Base-by-base conservation (phyloP, 2,329 filamentous ascomycete genomes). In the Claviceps sp. region DNA sequence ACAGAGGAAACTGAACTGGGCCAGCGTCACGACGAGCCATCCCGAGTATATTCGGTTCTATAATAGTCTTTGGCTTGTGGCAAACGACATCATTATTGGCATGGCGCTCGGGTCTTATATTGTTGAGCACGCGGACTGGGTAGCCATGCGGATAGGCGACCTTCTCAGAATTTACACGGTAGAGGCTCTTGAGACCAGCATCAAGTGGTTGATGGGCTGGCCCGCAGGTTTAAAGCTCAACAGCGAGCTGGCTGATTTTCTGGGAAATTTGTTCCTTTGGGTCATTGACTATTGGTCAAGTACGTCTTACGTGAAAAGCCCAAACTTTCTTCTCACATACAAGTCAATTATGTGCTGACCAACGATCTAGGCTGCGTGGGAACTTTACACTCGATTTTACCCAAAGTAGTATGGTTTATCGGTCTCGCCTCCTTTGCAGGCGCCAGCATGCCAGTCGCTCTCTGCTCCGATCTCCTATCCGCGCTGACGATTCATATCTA, bases 1-100 rank as follows among this genome's bases (percentile, higher is more conserved):
- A n/a, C 83, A 87, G 62, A 78, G 90, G 41, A 94, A 95, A 63
- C 82, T 84, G 56, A 89, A 95, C 60, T 97, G 93, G 91, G 87
- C 89, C 54, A 97, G 91, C 65, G 86, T 97, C 52, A 96, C 90
- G 0, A 93, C 85, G 47, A 95, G 85, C 60, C 91, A 98, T 66
- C 89, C 91, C 0, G 93, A 98, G 66, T 98, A 98, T 66, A 98
- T 98, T 58, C 85, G 93, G 16, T 98, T 98, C 69, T 98, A 97
- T 71, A 98, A 98, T 67, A 96, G 89, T 62, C 73, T 98, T 4
- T 98, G 93, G 93, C 85, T 98, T 8, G 93, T 98, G 22, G 90
- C 90, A 34, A 98, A 98, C 70, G 93, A 98, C 70, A 86, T 98
- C 47, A 98, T 98, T 57, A 97, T 98, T 54, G 94, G 93, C 26